Evolutionary conservation across 768 basidiomycete species (phyloP), one percentile per base, ranked within the genome.

Genomic region (Termitomyces titanicus): DNA sequence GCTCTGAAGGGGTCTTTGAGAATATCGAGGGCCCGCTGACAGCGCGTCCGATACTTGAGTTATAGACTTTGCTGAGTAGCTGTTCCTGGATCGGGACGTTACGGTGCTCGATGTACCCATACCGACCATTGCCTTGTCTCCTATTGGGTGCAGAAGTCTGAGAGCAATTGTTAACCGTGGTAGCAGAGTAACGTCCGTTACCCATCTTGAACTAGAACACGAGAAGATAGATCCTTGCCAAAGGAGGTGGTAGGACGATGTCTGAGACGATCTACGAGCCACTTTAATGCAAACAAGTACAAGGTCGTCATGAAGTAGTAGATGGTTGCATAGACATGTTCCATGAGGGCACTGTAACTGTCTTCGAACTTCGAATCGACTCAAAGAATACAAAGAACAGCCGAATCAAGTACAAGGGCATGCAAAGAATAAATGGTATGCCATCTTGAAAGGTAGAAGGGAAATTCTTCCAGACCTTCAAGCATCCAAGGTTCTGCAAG

Each of bases 271-370:
- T 17, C 25, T 25, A 25, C 24, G 12, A 17, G 15, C 12, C 15
- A 25, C 4, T 47, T 51, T 42, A 51, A 51, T 11, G 5, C 15
- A 31, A 24, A 7, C 17, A n/a, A 55, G 27, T 47, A 58, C 49
- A 58, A 58, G 53, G 57, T 58, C 31, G 52, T 34, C 54, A 55
- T 37, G 37, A n/a, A 5, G 17, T 33, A 25, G 17, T 11, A 15
- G 8, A 0, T 18, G 48, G 56, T 49, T 53, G 46, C 47, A 47
- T 49, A 38, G 40, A 27, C 29, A 35, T 55, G 20, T 40, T 38
- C 2, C 17, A 22, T 7, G 25, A 29, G 5, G 6, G 13, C 15
- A 31, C 15, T 4, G 37, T 29, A 15, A 8, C 29, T 39, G 25
- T 39, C 53, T 47, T 29, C 53, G 35, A 46, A 53, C 1, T 25